These are phyloP conservation scores for Apiospora marii DNA, from an alignment of 2,329 filamentous ascomycete genomes.

Conservation along the genomic window DNA sequence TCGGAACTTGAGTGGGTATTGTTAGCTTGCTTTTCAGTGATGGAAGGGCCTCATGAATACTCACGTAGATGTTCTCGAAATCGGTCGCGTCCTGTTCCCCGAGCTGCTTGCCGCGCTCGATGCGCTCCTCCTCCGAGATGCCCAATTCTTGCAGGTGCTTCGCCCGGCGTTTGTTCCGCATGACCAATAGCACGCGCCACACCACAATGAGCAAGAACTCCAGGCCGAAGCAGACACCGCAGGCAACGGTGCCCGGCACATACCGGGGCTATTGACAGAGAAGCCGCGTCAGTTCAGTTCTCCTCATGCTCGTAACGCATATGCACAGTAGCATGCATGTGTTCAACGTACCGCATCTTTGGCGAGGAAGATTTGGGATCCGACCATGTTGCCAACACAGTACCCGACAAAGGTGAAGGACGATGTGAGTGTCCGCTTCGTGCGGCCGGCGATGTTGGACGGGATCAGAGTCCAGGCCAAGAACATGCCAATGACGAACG, in stretches of 20 bases:
- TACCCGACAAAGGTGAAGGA: slow-evolving; percentile 29
- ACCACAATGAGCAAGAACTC: slow-evolving; percentile 46
- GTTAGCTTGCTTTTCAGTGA: not conserved
- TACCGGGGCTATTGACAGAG: slow-evolving; percentile 46
- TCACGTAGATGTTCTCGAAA: slow-evolving; percentile 48
- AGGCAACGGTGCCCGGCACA: slow-evolving; percentile 50
- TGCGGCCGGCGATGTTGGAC: slow-evolving; percentile 54
- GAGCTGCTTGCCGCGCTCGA: slow-evolving; percentile 41
- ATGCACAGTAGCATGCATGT: too few species aligned
- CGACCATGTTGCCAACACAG: slow-evolving; percentile 52
- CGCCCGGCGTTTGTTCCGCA: slow-evolving; percentile 48
- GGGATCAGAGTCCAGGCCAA: slow-evolving; percentile 49
- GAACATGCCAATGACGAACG: slow-evolving; percentile 44
- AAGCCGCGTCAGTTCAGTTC: not conserved
- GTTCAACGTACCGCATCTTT: slow-evolving; percentile 46
- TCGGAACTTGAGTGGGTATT: slow-evolving; percentile 13
- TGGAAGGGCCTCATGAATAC: slow-evolving; percentile 12
- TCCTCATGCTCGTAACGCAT: not conserved
- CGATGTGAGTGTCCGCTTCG: slow-evolving; percentile 41
- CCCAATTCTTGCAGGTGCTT: slow-evolving; percentile 40
- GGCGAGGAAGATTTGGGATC: slow-evolving; percentile 54
- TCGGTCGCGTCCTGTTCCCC: slow-evolving; percentile 49
- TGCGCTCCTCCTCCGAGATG: slow-evolving; percentile 44
- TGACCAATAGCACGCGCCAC: slow-evolving; percentile 51
- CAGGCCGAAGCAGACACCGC: slow-evolving; percentile 48